phyloP scores from a whole-genome alignment of 345 rosid genomes.

The Eucalyptus decipiens region DNA sequence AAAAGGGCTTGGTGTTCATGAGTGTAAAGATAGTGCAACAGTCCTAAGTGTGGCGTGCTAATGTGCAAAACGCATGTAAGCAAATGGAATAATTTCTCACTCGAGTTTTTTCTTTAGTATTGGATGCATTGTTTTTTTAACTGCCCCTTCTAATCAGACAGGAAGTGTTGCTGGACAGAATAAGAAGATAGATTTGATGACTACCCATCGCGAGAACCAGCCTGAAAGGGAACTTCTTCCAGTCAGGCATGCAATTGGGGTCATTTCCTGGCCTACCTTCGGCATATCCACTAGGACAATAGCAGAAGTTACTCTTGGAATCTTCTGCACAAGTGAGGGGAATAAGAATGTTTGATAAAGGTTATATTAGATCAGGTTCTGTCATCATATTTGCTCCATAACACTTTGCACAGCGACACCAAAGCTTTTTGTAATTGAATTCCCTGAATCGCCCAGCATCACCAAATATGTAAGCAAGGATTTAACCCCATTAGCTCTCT shows the following conservation, averaged over 20 bases:
- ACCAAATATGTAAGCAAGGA: constrained; percentile 43
- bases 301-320: neutral
- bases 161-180: neutral
- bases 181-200: neutral
- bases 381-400: constrained; percentile 31
- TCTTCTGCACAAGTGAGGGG: constrained; percentile 17
- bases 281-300: neutral
- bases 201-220: neutral
- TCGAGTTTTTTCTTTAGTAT: neutral
- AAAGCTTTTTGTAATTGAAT: constrained; percentile 32
- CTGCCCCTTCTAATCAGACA: neutral
- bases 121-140: neutral
- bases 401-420: constrained; percentile 10
- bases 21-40: neutral
- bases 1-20: neutral
- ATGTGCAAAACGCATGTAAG: too few relatives aligned
- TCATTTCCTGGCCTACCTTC: neutral
- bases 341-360: constrained; percentile 45
- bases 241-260: neutral
- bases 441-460: constrained; percentile 17
- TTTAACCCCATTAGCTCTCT: constrained; percentile 20
- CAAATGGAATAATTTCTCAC: neutral
- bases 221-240: neutral
- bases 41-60: neutral
- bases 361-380: constrained; percentile 6